Base-by-base conservation (phyloP, 495 filamentous ascomycete genomes). In the Neurospora sp. region DNA sequence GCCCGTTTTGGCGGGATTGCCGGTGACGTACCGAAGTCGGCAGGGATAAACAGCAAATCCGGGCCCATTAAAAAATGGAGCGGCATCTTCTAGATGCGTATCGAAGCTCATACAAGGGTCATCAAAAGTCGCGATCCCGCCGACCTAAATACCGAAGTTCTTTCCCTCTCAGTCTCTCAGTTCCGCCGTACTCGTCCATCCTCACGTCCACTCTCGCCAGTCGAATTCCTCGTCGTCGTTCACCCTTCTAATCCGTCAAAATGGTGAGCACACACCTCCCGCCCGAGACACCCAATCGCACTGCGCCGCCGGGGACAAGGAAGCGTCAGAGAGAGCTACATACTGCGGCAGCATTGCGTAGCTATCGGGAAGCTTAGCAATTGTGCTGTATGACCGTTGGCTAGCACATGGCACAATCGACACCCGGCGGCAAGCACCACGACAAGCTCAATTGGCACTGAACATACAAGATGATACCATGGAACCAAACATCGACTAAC, bases 71-170 rank as follows among this genome's bases (percentile, higher is more conserved):
- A 79, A 79, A 79, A 77, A 74, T 76, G 72, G 77, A 74, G 59
- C 45, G 43, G 43, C 76, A 73, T 71, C 74, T 79, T 80, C 79
- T 80, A 80, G 79, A 80, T 75, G 78, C 39, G 66, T 71, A 73
- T 78, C 13, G 79, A 79, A 80, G 78, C 76, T 79, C 78, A 24
- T 70, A 19, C 54, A 34, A 66, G 54, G 54, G 54, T 66, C 15
- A 34, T 66, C 54, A 66, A 66, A 66, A 66, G 54, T 66, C 54
- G 54, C 54, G 54, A 66, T 66, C 54, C 54, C 54, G 54, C 54
- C 54, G 28, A 15, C 54, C 54, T 34, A 66, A 66, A 66, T 66
- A 66, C 54, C 54, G 28, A 66, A 66, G 54, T 28, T 66, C 28
- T 66, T 31, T 34, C 54, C 28, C 54, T 31, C 28, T 34, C 54